These are phyloP conservation scores for Cupressus sempervirens DNA, from an alignment of 75 land plant genomes.

Conservation along the genomic window DNA sequence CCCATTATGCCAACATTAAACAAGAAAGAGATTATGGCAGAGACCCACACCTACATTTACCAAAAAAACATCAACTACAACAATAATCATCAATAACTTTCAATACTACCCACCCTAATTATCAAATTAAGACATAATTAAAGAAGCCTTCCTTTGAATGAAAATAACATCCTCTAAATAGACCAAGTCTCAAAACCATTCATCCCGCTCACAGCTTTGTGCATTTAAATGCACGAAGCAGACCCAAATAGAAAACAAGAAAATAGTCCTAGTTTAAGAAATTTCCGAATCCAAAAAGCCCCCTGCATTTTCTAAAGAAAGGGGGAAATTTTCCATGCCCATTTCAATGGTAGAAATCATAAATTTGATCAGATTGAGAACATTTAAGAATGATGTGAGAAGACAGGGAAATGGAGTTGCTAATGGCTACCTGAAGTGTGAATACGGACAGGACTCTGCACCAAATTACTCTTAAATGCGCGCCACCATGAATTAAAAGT, in stretches of 20 bases:
- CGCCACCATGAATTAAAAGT: not conserved
- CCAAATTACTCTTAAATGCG: not conserved
- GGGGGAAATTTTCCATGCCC: too few species aligned
- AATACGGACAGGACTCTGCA: not conserved
- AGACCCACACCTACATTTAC: not conserved
- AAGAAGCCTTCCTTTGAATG: not conserved
- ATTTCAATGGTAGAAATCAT: not conserved
- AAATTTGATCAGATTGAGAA: too few species aligned
- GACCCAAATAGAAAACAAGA: too few species aligned
- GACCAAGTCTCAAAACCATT: not conserved
- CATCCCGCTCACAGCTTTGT: too few species aligned
- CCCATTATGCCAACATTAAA: not conserved
- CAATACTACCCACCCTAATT: not conserved
- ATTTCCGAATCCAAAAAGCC: too few species aligned
- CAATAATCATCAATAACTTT: not conserved
- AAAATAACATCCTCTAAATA: not conserved
- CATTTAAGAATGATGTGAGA: too few species aligned
- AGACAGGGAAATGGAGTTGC: too few species aligned
- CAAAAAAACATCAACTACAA: not conserved
- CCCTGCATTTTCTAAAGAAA: too few species aligned
- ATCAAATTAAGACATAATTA: not conserved
- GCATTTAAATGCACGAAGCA: too few species aligned
- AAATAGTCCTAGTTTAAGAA: too few species aligned
- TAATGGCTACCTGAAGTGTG: not conserved
- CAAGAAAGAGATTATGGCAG: not conserved